Percentiles rank a stretch among this genome's conserved stretches.
Conservation (phyloP, 2,329 filamentous ascomycete species). For the Diaporthe humulicola region DNA sequence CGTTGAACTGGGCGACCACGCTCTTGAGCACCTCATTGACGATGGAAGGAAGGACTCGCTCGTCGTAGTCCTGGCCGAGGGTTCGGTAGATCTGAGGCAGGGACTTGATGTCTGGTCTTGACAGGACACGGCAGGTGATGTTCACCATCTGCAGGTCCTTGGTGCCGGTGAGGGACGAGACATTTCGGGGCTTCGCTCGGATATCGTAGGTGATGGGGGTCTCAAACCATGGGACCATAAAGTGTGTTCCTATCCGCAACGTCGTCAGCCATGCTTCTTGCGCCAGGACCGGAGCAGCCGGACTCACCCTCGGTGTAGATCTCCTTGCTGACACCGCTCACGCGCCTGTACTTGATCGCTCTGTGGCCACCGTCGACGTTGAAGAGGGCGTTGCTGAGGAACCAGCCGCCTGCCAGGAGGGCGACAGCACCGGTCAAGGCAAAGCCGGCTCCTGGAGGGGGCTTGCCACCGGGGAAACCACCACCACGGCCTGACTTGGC, state of each 20-base stretch:
- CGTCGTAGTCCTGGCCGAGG: constrained; percentile 94
- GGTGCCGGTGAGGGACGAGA: constrained; percentile 96
- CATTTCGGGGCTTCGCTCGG: constrained; percentile 95
- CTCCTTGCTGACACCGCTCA: constrained; percentile 94
- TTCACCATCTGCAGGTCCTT: constrained; percentile 99
- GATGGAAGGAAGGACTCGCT: constrained; percentile 95
- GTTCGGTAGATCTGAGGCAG: constrained; percentile 98
- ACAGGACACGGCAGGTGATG: constrained; percentile 99
- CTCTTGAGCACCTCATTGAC: constrained; percentile 99
- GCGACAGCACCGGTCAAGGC: constrained; percentile 58
- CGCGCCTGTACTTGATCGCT: constrained; percentile 96
- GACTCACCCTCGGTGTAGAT: constrained; percentile 91
- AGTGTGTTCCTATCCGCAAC: constrained; percentile 79
- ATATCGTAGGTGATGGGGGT: constrained; percentile 98
- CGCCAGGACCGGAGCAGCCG: constrained; percentile 27
- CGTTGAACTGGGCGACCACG: constrained; percentile 98
- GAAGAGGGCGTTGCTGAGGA: constrained; percentile 74
- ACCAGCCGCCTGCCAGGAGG: constrained; percentile 62
- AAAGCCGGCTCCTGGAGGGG: constrained; percentile 55
- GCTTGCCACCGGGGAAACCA: constrained; percentile 57
- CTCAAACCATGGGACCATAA: constrained; percentile 97
- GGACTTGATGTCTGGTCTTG: constrained; percentile 86
- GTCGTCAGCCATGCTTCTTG: neutral
- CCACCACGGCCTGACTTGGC: constrained; percentile 56
- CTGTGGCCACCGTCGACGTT: constrained; percentile 98